These are phyloP conservation scores for Zasmidium citrigriseum DNA, from an alignment of 2,329 filamentous ascomycete species.

Conservation along the genomic window DNA sequence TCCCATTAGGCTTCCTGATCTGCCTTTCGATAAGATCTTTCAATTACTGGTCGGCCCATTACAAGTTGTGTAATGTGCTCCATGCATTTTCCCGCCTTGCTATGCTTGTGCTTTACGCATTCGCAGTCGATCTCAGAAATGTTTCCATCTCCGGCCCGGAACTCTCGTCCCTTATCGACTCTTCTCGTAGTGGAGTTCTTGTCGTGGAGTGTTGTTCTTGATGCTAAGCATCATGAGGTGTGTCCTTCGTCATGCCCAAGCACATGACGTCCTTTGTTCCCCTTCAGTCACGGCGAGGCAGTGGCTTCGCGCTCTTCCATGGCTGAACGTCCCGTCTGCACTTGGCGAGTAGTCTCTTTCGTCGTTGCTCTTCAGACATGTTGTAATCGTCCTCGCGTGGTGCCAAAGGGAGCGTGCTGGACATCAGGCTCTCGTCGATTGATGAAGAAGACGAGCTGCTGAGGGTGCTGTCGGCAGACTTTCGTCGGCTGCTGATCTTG, in stretches of 20 bases:
- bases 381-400: conserved; percentile 34
- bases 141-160: neutral
- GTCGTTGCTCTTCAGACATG: conserved; percentile 31
- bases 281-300: conserved; percentile 14
- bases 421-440: conserved; percentile 24
- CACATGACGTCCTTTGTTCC: neutral
- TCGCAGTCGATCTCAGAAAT: neutral
- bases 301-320: conserved; percentile 29
- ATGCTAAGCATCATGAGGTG: neutral
- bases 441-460: conserved; percentile 28
- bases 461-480: conserved; percentile 20
- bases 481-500: conserved; percentile 27
- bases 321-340: conserved; percentile 30
- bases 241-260: neutral
- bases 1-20: too few species aligned
- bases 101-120: neutral
- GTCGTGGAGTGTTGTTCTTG: neutral
- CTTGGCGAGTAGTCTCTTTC: conserved; percentile 29
- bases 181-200: too few species aligned
- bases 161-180: too few species aligned
- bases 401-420: conserved; percentile 32
- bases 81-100: too few species aligned
- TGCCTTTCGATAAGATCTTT: neutral
- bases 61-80: neutral
- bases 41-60: neutral